These are phyloP conservation scores for Fraxinus paxiana DNA, from an alignment of 305 asterid species.

Conservation along the genomic window DNA sequence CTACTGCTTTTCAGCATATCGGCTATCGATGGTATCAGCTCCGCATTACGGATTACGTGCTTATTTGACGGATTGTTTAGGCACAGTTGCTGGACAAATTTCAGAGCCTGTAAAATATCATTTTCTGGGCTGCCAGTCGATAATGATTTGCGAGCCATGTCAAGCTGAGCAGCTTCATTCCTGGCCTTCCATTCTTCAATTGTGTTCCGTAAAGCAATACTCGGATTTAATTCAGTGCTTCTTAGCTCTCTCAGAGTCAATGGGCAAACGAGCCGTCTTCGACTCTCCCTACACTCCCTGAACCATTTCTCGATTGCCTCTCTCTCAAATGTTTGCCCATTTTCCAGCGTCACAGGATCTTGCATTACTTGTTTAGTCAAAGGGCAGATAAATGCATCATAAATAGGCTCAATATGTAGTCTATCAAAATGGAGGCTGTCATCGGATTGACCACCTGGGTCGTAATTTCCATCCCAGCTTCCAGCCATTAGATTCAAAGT, in stretches of 20 bases:
- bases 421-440: conserved; percentile 78
- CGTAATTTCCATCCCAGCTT: conserved; percentile 62
- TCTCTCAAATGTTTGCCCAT: conserved; percentile 84
- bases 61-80: conserved; percentile 53
- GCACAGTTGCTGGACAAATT: conserved; percentile 63
- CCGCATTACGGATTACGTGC: conserved; percentile 62
- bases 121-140: conserved; percentile 51
- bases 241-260: conserved; percentile 65
- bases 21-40: conserved; percentile 76
- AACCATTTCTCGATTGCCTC: conserved; percentile 93
- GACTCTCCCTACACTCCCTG: conserved; percentile 60
- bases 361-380: conserved; percentile 87
- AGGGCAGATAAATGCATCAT: conserved; percentile 85
- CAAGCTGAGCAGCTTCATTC: conserved; percentile 87
- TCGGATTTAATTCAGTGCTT: conserved; percentile 72
- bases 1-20: conserved; percentile 64
- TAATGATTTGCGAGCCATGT: conserved; percentile 71
- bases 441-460: conserved; percentile 61
- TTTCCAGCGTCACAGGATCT: conserved; percentile 82
- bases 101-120: conserved; percentile 63
- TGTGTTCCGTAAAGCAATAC: conserved; percentile 77
- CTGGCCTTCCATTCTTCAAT: conserved; percentile 97
- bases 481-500: conserved; percentile 56
- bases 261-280: conserved; percentile 70
- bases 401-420: conserved; percentile 70